Percentiles rank a stretch among this genome's conserved stretches.
phyloP scores from a whole-genome alignment of 2,329 filamentous ascomycete genomes.

The Epichloe amarillans region DNA sequence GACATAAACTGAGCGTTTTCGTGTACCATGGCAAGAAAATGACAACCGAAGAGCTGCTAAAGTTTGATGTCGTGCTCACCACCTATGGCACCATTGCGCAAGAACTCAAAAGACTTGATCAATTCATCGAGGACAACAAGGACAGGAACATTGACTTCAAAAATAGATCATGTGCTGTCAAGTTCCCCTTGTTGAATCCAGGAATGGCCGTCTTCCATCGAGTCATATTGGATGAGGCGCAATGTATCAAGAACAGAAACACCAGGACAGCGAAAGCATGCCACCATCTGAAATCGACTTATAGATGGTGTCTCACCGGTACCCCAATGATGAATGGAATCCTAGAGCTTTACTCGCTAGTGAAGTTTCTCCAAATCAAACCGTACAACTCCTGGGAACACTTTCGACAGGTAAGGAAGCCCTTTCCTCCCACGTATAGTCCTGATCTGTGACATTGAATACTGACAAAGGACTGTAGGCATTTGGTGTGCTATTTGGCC shows the following conservation, averaged over 20 bases:
- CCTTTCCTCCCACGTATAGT: background rate
- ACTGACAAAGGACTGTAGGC: conserved; percentile 15
- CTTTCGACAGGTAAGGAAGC: conserved; percentile 41
- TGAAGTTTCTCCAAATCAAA: conserved; percentile 63
- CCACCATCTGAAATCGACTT: conserved; percentile 49
- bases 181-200: conserved; percentile 47
- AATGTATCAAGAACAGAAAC: conserved; percentile 66
- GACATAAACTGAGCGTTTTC: conserved; percentile 48
- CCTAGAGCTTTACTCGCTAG: conserved; percentile 61
- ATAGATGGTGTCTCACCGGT: conserved; percentile 69
- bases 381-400: conserved; percentile 54
- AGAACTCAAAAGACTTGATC: conserved; percentile 49
- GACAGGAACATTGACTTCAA: conserved; percentile 25
- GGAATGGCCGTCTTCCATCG: conserved; percentile 55
- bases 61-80: conserved; percentile 69
- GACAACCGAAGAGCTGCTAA: conserved; percentile 44
- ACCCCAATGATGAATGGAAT: conserved; percentile 85
- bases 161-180: conserved; percentile 20
- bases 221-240: conserved; percentile 76
- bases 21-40: conserved; percentile 59
- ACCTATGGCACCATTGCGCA: conserved; percentile 65
- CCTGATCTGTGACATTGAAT: conserved; percentile 1
- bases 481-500: conserved; percentile 28
- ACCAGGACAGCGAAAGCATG: conserved; percentile 62
- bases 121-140: conserved; percentile 34